These are phyloP conservation scores for Plantago elongata DNA, from an alignment of 257 asterid species.

Conservation along the genomic window DNA sequence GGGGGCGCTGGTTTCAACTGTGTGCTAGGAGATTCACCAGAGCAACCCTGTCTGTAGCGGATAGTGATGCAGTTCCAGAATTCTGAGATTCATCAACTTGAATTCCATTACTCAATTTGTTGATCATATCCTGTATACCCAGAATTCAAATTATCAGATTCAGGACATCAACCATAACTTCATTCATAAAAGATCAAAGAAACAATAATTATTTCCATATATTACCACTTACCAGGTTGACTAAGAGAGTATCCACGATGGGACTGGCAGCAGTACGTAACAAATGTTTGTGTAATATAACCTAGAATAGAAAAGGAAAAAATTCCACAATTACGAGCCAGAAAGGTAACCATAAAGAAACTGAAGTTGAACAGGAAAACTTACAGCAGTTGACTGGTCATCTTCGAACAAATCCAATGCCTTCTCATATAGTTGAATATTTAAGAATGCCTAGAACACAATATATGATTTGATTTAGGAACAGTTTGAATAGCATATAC, in stretches of 20 bases:
- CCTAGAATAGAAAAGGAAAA: conserved; percentile 37
- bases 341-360: conserved; percentile 9
- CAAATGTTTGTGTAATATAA: conserved; percentile 82
- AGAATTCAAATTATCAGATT: conserved; percentile 19
- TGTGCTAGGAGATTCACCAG: conserved; percentile 39
- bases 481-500: conserved; percentile 5
- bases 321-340: conserved; percentile 5
- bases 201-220: conserved; percentile 18
- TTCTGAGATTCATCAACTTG: conserved; percentile 63
- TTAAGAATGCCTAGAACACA: conserved; percentile 60
- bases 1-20: background rate
- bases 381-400: conserved; percentile 75
- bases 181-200: conserved; percentile 15
- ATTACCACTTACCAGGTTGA: conserved; percentile 57
- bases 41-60: conserved; percentile 64
- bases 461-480: conserved; percentile 19
- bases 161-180: conserved; percentile 10
- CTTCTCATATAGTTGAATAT: conserved; percentile 86
- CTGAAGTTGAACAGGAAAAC: conserved; percentile 22
- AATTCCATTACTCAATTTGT: conserved; percentile 70
- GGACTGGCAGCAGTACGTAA: conserved; percentile 72
- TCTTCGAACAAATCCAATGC: conserved; percentile 92
- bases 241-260: conserved; percentile 66
- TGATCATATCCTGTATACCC: conserved; percentile 58
- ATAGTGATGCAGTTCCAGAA: conserved; percentile 43